phyloP scores from a whole-genome alignment of 129 eudicot genomes.

The Logfia minima region DNA sequence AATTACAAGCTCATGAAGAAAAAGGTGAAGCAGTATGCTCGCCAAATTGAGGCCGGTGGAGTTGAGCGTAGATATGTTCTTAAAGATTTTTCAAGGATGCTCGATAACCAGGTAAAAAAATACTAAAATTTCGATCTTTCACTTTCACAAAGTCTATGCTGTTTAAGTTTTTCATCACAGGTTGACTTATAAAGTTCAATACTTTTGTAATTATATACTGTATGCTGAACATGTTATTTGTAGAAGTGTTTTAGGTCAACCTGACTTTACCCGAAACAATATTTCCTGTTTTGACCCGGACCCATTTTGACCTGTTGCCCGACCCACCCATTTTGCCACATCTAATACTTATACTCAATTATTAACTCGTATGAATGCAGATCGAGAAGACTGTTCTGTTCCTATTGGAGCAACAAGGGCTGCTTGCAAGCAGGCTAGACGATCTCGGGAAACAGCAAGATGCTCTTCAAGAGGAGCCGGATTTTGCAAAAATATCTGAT shows the following conservation, averaged over 20 bases:
- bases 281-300: background rate
- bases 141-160: background rate
- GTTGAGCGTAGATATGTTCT: constrained; percentile 73
- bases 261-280: background rate
- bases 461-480: constrained; percentile 62
- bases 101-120: constrained; percentile 65
- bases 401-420: constrained; percentile 93
- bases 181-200: background rate
- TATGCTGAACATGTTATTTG: background rate
- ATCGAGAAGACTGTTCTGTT: constrained; percentile 89
- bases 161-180: background rate
- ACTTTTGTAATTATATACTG: background rate
- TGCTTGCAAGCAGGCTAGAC: constrained; percentile 72
- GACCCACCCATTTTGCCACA: background rate
- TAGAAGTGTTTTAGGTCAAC: background rate
- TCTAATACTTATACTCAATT: background rate
- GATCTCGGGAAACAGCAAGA: constrained; percentile 64
- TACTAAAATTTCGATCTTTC: background rate
- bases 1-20: constrained; percentile 92
- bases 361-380: constrained; percentile 39
- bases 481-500: constrained; percentile 61
- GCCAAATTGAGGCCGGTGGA: constrained; percentile 69
- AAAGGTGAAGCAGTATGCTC: constrained; percentile 69
- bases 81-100: constrained; percentile 91
- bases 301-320: background rate